Base-by-base conservation (phyloP, 306 rosid species). In the Clitoria ternatea region DNA sequence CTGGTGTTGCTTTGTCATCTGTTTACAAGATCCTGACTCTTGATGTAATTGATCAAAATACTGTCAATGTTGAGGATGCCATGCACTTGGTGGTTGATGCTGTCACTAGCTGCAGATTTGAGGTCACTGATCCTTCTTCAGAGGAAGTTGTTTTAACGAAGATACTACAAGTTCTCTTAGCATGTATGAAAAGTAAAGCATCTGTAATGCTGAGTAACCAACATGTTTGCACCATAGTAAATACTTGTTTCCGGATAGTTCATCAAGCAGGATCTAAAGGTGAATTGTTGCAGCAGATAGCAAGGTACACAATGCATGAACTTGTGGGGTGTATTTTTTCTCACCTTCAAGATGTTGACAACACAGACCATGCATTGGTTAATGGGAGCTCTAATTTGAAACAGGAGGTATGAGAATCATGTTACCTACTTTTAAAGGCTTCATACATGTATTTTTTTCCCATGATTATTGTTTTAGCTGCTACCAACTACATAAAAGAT, bases 161-260 rank as follows among this genome's bases (percentile, higher is more conserved):
- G 89, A 95, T 91, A 84, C 89, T 95, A 18, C 97, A 95, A 85
- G 96, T 95, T 80, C 92, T 95, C 76, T 85, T 87, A 70, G 90
- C 97, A 30, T 95, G 99, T 81, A 87, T 95, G 97, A 95, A 89
- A 88, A 89, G 90, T 74, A 95, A 95, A 82, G 99, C 96, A 29
- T 95, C 97, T 59, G 75, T 82, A 35, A 84, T 86, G 95, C 69
- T 95, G 88, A 91, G 97, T 80, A 95, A 95, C 82, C 99, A 95
- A 73, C 96, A 95, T 57, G 97, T 91, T 81, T 95, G 99, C 86
- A 87, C 94, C 57, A 87, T 95, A 72, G 96, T 95, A 73, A 95
- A 95, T 83, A 89, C 99, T 23, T 91, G 97, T 83, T 91, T 84
- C 70, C 96, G 99, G 17, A 89, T 95, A 77, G 97, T 95, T 74